Percentiles rank a stretch among this genome's conserved stretches.
phyloP scores from a whole-genome alignment of 257 asterid genomes.

The Fraxinus pennsylvanica region DNA sequence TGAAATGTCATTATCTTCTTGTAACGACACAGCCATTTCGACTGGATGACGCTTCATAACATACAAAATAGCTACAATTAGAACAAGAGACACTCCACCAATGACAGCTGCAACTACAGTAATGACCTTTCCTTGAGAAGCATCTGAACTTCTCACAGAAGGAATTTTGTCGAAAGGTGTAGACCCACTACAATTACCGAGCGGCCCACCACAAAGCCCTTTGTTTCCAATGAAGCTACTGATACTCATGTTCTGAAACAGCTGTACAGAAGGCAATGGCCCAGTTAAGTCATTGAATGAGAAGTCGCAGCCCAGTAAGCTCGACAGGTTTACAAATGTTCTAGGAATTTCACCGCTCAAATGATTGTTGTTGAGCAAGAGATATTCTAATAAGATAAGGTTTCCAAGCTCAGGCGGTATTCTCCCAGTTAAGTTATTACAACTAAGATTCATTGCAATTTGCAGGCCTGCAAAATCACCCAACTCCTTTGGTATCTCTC shows the following conservation, averaged over 20 bases:
- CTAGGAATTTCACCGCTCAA: constrained; percentile 79
- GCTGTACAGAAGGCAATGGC: constrained; percentile 62
- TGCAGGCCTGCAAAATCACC: constrained; percentile 76
- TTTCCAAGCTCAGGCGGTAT: constrained; percentile 83
- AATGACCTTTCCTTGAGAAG: constrained; percentile 60
- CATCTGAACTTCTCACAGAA: constrained; percentile 17
- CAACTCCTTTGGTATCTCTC: constrained; percentile 72
- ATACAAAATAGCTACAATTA: constrained; percentile 57
- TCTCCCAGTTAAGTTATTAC: constrained; percentile 65
- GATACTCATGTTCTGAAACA: constrained; percentile 68
- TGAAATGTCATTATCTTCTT: constrained; percentile 49
- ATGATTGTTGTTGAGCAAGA: constrained; percentile 67
- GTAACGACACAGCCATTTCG: constrained; percentile 36
- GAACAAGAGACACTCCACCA: constrained; percentile 82
- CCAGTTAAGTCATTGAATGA: constrained; percentile 76
- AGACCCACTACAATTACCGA: constrained; percentile 51
- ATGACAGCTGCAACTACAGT: constrained; percentile 63
- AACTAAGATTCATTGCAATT: constrained; percentile 80
- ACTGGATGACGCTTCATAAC: constrained; percentile 61
- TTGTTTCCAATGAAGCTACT: constrained; percentile 74
- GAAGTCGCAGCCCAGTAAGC: constrained; percentile 84
- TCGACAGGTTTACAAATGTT: constrained; percentile 69
- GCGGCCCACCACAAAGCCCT: constrained; percentile 86
- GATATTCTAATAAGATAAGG: constrained; percentile 70
- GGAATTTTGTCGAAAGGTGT: constrained; percentile 29